Conservation (phyloP, 2,329 filamentous ascomycete species). For the Fusarium udum region DNA sequence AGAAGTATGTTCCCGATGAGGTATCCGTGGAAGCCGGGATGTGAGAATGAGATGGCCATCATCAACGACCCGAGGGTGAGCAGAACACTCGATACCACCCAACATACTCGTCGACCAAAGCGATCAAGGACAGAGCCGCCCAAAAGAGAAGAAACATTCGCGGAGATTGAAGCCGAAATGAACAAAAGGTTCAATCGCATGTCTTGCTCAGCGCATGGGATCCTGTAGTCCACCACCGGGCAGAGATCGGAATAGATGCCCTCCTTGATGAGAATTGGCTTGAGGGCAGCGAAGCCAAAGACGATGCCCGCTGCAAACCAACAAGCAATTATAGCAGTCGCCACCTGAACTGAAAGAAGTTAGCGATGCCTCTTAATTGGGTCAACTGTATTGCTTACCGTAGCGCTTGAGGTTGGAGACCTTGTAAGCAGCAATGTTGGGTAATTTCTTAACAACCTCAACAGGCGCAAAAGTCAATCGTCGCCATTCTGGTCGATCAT, state of each 20-base stretch:
- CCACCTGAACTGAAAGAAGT: conserved; percentile 69
- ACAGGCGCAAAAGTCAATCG: conserved; percentile 43
- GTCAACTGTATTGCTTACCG: conserved; percentile 25
- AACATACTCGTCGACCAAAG: conserved; percentile 79
- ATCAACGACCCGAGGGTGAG: conserved; percentile 73
- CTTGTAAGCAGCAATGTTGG: conserved; percentile 46
- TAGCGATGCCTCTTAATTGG: background rate
- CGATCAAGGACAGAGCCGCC: conserved; percentile 85
- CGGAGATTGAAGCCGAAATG: conserved; percentile 84
- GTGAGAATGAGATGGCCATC: conserved; percentile 73
- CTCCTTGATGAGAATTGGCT: conserved; percentile 79
- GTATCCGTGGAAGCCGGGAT: conserved; percentile 76
- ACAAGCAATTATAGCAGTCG: conserved; percentile 74
- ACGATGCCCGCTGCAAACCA: conserved; percentile 80
- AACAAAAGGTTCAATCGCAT: conserved; percentile 86
- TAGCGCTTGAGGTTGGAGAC: conserved; percentile 42
- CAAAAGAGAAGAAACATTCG: conserved; percentile 84
- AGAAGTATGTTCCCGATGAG: conserved; percentile 78
- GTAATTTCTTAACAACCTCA: conserved; percentile 39
- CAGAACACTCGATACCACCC: conserved; percentile 74
- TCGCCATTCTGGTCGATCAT: conserved; percentile 38
- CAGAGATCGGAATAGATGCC: conserved; percentile 76
- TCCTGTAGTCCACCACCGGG: conserved; percentile 45
- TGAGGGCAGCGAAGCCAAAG: conserved; percentile 85
- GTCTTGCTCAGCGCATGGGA: conserved; percentile 57